Base-by-base conservation (phyloP, 352 stramenopile genomes). In the Pilasporangium apinafurcum region DNA sequence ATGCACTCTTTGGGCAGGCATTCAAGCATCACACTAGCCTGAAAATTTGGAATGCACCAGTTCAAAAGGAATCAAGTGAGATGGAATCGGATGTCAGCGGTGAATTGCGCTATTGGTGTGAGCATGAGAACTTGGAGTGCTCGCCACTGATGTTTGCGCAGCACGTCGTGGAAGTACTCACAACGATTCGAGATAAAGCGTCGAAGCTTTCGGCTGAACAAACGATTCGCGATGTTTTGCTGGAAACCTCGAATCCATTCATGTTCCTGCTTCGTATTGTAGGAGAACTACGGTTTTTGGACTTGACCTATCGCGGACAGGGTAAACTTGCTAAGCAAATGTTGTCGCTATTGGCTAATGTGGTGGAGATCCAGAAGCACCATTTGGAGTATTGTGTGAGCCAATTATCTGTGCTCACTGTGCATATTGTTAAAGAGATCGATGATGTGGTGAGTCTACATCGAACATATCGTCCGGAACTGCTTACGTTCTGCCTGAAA, bases 281-380 rank as follows among this genome's bases (percentile, higher is more conserved):
- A n/a, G 52, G 63, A 1, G 53, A 69, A 8, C 56, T 89, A 22
- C 62, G 66, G 5, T 68, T 65, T 32, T 40, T 89, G 18, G 76
- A 86, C 41, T 27, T 89, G 30, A 84, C 72, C 22, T 85, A 83
- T 37, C 59, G 76, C 38, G 57, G 67, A 0, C 56, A 84, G 20
- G 76, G 68, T 12, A 89, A 89, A 44, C 53, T 89, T 18, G 69
- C 76, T n/a, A 89, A 85, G 52, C 70, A 82, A 33, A 62, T 89
- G 49, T 56, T 89, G 32, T 43, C 59, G 8, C 59, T 86, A 22
- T 53, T 86, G 21, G 58, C 49, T n/a, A 48, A 59, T 0, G 44
- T 65, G 3, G 13, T 68, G 17, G 24, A 37, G 14, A 62, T 82
- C 40, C 40, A 74, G 30, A 21, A 59, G 29, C 57, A 68, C 2